Percentiles rank a stretch among this genome's conserved stretches.
Evolutionary conservation across 2,329 filamentous ascomycete genomes (phyloP).

Genomic region (Colletotrichum sansevieriae): DNA sequence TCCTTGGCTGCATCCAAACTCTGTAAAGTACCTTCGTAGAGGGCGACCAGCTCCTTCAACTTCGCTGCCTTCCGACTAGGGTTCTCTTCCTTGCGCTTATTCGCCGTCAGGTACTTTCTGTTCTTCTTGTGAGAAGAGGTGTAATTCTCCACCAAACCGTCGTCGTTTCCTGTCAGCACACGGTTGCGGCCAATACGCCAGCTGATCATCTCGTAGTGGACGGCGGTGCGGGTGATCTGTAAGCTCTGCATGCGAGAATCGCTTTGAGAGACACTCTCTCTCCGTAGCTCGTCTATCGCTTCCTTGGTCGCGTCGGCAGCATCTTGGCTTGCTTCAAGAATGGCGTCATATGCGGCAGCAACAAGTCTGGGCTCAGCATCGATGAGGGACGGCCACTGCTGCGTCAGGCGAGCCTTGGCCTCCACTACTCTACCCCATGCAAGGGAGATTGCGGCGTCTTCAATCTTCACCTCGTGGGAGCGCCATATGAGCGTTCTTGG

Average conservation of each 20-base stretch:
- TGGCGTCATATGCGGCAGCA: conserved; percentile 89
- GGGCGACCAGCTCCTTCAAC: conserved; percentile 85
- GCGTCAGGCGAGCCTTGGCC: conserved; percentile 63
- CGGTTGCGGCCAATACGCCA: conserved; percentile 96
- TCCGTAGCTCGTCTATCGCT: conserved; percentile 89
- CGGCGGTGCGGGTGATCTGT: conserved; percentile 91
- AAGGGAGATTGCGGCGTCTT: conserved; percentile 91
- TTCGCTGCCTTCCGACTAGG: conserved; percentile 82
- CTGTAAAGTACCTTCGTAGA: conserved; percentile 92
- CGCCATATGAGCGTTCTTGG: conserved; percentile 89
- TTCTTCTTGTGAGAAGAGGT: conserved; percentile 60
- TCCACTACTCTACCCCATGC: conserved; percentile 78
- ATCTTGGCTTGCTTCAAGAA: conserved; percentile 92
- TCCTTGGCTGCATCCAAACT: conserved; percentile 92
- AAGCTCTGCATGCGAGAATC: conserved; percentile 92
- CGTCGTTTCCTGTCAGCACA: conserved; percentile 84
- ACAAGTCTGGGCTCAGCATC: conserved; percentile 71
- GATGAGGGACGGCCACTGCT: conserved; percentile 60
- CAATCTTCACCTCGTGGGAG: conserved; percentile 85
- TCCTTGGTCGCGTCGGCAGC: conserved; percentile 93
- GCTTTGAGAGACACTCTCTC: conserved; percentile 85
- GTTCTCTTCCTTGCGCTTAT: conserved; percentile 70
- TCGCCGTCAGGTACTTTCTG: conserved; percentile 59
- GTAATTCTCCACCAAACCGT: conserved; percentile 75
- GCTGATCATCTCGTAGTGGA: conserved; percentile 93